Evolutionary conservation across 192 early-diverging fungal species (phyloP).

Genomic region (Podila verticillata): DNA sequence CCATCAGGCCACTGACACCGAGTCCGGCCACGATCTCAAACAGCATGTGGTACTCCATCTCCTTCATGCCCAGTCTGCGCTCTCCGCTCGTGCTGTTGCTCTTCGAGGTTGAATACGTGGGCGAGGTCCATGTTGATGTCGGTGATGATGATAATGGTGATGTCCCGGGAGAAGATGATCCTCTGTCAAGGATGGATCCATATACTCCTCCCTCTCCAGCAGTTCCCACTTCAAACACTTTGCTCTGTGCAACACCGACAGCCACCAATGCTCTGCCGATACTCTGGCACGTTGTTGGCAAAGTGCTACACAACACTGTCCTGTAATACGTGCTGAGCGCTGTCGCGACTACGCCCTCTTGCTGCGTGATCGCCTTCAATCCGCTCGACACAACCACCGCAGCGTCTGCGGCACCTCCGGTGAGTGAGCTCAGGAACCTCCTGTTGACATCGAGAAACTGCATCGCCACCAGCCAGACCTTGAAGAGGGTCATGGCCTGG

Average conservation of each 20-base stretch:
- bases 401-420: neutral
- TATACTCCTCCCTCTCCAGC: neutral
- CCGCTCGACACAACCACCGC: neutral
- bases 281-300: constrained; percentile 11
- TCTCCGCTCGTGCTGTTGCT: neutral
- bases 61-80: constrained; percentile 15
- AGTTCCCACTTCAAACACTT: neutral
- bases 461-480: constrained; percentile 29
- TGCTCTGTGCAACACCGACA: neutral
- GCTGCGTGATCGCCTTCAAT: neutral
- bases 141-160: neutral
- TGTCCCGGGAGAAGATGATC: neutral
- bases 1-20: constrained; percentile 23
- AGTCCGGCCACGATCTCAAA: constrained; percentile 40
- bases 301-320: constrained; percentile 17
- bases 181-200: neutral
- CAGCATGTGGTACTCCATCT: constrained; percentile 40
- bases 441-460: constrained; percentile 37
- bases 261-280: neutral
- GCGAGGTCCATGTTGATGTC: neutral
- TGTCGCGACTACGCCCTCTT: neutral
- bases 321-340: constrained; percentile 16
- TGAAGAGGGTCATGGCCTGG: constrained; percentile 22
- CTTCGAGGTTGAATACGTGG: neutral
- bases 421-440: constrained; percentile 7